A percentile compares a stretch with the other conserved stretches of the same genome.
phyloP scores from a whole-genome alignment of 2,329 filamentous ascomycete species.

The Aspergillus nomiae region DNA sequence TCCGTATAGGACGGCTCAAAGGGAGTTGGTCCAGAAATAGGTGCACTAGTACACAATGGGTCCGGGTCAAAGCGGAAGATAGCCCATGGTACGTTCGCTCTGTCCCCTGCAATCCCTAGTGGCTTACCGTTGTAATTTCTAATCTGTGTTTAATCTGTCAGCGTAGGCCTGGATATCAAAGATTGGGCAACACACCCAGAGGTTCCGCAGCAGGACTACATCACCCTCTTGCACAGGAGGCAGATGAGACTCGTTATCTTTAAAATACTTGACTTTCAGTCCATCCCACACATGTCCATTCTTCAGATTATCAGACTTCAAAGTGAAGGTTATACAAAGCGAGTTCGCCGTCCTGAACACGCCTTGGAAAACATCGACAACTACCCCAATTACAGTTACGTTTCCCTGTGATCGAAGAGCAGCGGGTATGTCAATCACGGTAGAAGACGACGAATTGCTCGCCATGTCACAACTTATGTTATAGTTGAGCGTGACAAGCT shows the following conservation, averaged over 20 bases:
- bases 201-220: conserved; percentile 63
- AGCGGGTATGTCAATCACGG: conserved; percentile 43
- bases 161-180: neutral
- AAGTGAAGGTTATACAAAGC: conserved; percentile 64
- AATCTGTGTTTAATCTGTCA: conserved; percentile 20
- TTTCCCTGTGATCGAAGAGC: conserved; percentile 40
- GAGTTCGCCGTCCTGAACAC: conserved; percentile 54
- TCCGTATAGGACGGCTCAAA: conserved; percentile 32
- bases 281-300: conserved; percentile 44
- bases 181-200: conserved; percentile 50
- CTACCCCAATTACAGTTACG: conserved; percentile 69
- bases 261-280: conserved; percentile 63
- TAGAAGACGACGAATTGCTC: neutral
- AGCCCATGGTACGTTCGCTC: conserved; percentile 33
- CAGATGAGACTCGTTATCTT: conserved; percentile 43
- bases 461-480: neutral
- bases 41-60: conserved; percentile 20
- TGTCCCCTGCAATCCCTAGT: conserved; percentile 31
- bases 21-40: conserved; percentile 31
- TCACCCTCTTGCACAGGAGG: conserved; percentile 58
- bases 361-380: conserved; percentile 62
- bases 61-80: conserved; percentile 34
- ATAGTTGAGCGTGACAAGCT: neutral
- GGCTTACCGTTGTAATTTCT: conserved; percentile 20
- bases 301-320: conserved; percentile 60